Conservation (phyloP, 805 yeast genomes). For the Kuraishia ogatae region DNA sequence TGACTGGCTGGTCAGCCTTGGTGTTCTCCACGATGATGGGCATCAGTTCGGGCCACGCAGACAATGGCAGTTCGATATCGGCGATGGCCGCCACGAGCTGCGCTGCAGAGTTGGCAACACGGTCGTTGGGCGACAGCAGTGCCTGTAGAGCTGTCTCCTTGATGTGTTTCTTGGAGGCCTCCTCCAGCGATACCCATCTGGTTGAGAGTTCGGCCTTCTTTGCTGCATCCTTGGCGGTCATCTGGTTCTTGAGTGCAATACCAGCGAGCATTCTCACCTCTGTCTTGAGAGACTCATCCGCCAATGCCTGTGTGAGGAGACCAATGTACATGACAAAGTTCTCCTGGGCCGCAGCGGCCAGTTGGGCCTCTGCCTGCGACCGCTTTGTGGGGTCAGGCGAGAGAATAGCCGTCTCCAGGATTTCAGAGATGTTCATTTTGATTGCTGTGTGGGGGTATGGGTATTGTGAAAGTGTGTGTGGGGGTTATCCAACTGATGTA, state of each 20-base stretch:
- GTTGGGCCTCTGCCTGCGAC: constrained; percentile 70
- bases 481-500: too few species aligned
- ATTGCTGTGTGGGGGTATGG: background rate
- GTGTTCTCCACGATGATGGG: constrained; percentile 81
- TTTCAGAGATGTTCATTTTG: constrained; percentile 53
- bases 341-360: constrained; percentile 59
- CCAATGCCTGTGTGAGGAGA: constrained; percentile 62
- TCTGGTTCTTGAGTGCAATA: constrained; percentile 76
- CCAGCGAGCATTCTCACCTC: constrained; percentile 94
- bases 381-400: constrained; percentile 60
- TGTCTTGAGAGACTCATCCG: constrained; percentile 49
- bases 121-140: constrained; percentile 54
- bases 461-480: too few species aligned
- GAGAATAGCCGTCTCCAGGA: constrained; percentile 74
- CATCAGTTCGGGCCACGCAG: constrained; percentile 85
- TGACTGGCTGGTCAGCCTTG: constrained; percentile 62
- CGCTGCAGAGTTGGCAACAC: constrained; percentile 84
- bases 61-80: constrained; percentile 83
- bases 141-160: constrained; percentile 58
- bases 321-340: constrained; percentile 71
- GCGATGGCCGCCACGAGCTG: constrained; percentile 96
- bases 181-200: constrained; percentile 66
- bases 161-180: constrained; percentile 47
- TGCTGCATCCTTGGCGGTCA: constrained; percentile 70
- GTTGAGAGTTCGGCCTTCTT: constrained; percentile 51